Evolutionary conservation across 2,329 filamentous ascomycete species (phyloP).

Genomic region (Diplodia corticola): DNA sequence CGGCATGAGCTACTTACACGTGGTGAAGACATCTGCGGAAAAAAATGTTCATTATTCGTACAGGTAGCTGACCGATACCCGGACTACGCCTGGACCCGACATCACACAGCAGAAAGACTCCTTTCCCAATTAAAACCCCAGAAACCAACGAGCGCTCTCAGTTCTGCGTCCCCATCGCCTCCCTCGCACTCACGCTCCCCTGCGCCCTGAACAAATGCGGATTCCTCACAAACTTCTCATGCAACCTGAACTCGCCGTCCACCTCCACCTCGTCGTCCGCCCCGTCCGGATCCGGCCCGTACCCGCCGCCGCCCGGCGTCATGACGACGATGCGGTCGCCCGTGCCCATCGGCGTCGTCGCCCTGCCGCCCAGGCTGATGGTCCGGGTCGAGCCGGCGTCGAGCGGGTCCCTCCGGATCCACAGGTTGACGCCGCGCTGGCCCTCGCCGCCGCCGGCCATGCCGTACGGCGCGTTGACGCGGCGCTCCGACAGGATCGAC

Average conservation of each 20-base stretch:
- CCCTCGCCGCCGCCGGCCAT: constrained; percentile 75
- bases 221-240: constrained; percentile 17
- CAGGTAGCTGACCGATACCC: no score
- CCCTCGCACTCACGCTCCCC: constrained; percentile 21
- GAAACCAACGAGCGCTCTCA: no score
- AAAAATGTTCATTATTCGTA: no score
- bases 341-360: constrained; percentile 71
- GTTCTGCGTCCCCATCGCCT: constrained; percentile 20
- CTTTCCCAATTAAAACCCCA: no score
- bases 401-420: constrained; percentile 25
- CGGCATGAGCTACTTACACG: no score
- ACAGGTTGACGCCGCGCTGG: constrained; percentile 66
- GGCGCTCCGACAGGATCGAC: constrained; percentile 70
- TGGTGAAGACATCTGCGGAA: no score
- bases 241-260: constrained; percentile 11
- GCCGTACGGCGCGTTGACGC: constrained; percentile 73
- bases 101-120: no score
- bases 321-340: constrained; percentile 76
- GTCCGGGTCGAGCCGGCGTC: constrained; percentile 58
- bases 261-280: neutral
- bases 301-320: constrained; percentile 79
- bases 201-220: constrained; percentile 21
- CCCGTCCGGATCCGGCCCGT: constrained; percentile 51
- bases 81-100: no score
- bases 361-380: constrained; percentile 77